A percentile compares a stretch with the other conserved stretches of the same genome.
phyloP scores from a whole-genome alignment of 805 yeast species.

The Candida rishiriensis region DNA sequence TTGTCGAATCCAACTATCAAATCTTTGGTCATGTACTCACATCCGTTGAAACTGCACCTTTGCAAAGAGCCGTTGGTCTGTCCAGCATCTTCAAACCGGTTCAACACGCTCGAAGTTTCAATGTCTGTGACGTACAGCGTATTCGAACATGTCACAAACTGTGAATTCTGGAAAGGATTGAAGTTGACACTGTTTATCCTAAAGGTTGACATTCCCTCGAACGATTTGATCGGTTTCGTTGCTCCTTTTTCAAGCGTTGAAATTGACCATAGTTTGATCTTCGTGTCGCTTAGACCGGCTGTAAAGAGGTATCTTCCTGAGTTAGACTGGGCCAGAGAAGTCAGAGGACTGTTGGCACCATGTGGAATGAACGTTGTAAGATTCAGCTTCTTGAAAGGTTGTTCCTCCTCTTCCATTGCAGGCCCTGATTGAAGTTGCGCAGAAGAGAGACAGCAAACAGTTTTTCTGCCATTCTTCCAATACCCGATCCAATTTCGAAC shows the following conservation, averaged over 20 bases:
- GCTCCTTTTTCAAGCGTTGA: too few species aligned
- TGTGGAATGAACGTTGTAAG: background rate
- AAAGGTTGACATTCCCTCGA: constrained; percentile 8
- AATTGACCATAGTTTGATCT: constrained; percentile 5
- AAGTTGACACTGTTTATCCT: background rate
- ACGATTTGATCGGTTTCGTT: constrained; percentile 2
- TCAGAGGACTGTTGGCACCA: constrained; percentile 3
- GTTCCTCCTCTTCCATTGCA: too few species aligned
- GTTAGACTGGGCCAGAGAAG: constrained; percentile 6
- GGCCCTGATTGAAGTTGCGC: too few species aligned
- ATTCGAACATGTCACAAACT: constrained; percentile 13
- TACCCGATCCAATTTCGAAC: too few species aligned
- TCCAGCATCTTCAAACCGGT: background rate
- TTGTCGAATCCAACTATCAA: constrained; percentile 10
- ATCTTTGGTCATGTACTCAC: constrained; percentile 7
- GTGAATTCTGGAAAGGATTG: constrained; percentile 3
- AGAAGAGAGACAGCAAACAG: too few species aligned
- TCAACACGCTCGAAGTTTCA: background rate
- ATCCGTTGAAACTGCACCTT: constrained; percentile 6
- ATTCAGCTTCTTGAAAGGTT: too few species aligned
- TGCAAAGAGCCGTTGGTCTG: background rate
- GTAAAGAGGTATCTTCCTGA: constrained; percentile 8
- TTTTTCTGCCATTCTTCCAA: too few species aligned
- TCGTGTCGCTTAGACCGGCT: constrained; percentile 7
- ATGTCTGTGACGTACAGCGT: constrained; percentile 15